Conservation (phyloP, 345 rosid genomes). For the Clarkia xantiana region DNA sequence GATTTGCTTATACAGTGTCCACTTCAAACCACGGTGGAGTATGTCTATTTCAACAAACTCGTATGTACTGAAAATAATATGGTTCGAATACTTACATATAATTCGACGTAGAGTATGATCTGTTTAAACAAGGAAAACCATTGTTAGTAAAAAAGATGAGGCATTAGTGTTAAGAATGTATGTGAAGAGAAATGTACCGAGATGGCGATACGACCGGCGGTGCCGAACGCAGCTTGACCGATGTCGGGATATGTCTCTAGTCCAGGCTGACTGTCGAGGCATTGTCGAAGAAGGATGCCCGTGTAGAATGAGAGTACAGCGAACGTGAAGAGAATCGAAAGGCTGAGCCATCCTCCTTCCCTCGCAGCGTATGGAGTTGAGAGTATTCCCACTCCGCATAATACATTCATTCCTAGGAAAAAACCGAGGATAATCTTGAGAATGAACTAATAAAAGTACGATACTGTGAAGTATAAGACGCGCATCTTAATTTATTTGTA, state of each 20-base stretch:
- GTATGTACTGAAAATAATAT: too few relatives aligned
- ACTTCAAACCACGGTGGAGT: too few relatives aligned
- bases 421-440: not conserved
- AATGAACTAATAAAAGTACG: not conserved
- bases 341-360: conserved; percentile 89
- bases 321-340: conserved; percentile 41
- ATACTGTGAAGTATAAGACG: too few relatives aligned
- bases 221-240: conserved; percentile 88
- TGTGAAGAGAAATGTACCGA: conserved; percentile 36
- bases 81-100: conserved; percentile 56
- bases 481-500: too few relatives aligned
- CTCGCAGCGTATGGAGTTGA: conserved; percentile 87
- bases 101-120: conserved; percentile 61
- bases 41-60: too few relatives aligned
- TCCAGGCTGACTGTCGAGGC: conserved; percentile 73
- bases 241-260: conserved; percentile 89
- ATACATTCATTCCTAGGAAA: conserved; percentile 62
- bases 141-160: not conserved
- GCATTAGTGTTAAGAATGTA: not conserved
- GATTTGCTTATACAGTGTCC: too few relatives aligned
- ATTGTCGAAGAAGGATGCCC: conserved; percentile 63
- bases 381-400: conserved; percentile 92
- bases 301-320: conserved; percentile 79
- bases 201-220: conserved; percentile 46
- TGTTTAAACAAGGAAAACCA: conserved; percentile 14